Evolutionary conservation across 768 basidiomycete genomes (phyloP), one percentile per base, ranked within the genome.

Genomic region (Pisolithus tinctorius): DNA sequence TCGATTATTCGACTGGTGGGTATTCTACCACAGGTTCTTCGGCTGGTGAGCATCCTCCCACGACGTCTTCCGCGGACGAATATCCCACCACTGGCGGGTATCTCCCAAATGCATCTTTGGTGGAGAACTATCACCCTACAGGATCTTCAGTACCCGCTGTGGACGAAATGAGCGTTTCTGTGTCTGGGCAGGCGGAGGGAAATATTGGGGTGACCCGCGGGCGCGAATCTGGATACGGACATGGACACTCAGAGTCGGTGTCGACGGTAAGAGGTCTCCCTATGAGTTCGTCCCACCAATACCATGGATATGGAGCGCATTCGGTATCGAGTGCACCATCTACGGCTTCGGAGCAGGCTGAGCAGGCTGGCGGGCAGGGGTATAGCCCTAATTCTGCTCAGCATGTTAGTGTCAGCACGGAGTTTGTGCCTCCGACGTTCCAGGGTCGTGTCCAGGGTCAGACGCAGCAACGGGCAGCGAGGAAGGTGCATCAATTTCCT

Each of bases 231-330:
- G 39, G 47, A 14, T 34, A 34, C 2, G 9, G 54, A 3, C 65
- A 67, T 23, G 45, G 50, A 17, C 53, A 60, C 25, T 67, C 65
- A 3, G 29, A 56, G 23, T 67, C 65, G 10, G 2, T 63, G 11
- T 59, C 63, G 8, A 67, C 67, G 26, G 52, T 67, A 4, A 57
- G 58, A 5, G 59, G 41, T 6, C 59, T 63, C 2, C 51, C 62
- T 2, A 55, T 45, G 39, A 27, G n/a, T 27, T 60, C 31, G n/a
- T 25, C n/a, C 8, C 38, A 41, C 4, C 23, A 27, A 4, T n/a
- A 46, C 25, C 31, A 29, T 11, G 20, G 13, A 9, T 36, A 38
- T 5, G 27, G 17, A 30, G 11, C 11, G 11, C 11, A 34, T 13
- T 5, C 34, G 4, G 11, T 34, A 4, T 34, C 34, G 13, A 4